phyloP scores from a whole-genome alignment of 2,329 filamentous ascomycete species.

The Taxawa tesnikishii region DNA sequence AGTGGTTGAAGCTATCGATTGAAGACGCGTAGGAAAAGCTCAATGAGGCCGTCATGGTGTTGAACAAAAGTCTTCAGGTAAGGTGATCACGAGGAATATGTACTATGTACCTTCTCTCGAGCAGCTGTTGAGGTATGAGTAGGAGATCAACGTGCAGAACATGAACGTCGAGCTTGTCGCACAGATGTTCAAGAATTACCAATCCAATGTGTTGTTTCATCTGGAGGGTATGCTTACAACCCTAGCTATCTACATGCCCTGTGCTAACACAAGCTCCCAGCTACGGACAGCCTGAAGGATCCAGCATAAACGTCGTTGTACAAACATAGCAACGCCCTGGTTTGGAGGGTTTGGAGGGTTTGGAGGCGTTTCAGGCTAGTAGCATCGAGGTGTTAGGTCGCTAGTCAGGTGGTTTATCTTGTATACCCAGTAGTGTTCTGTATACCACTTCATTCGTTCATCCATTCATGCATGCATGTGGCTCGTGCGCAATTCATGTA shows the following conservation, averaged over 20 bases:
- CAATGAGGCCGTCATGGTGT: slow-evolving; percentile 81
- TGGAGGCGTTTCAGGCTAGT: too few species aligned
- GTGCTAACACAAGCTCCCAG: slow-evolving; percentile 31
- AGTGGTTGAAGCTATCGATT: too few species aligned
- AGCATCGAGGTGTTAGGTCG: too few species aligned
- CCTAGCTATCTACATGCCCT: slow-evolving; percentile 5
- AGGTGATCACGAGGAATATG: too few species aligned
- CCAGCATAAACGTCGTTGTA: slow-evolving; percentile 50
- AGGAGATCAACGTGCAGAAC: slow-evolving; percentile 98
- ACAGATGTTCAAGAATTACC: slow-evolving; percentile 99
- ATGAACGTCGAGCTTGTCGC: slow-evolving; percentile 98
- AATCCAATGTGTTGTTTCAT: slow-evolving; percentile 94
- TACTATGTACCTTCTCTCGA: neutral
- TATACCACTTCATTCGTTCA: too few species aligned
- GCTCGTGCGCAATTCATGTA: slow-evolving; percentile 1
- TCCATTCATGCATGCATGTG: neutral
- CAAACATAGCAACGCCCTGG: too few species aligned
- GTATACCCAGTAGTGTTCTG: too few species aligned
- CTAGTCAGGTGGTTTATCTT: too few species aligned
- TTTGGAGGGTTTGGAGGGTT: too few species aligned
- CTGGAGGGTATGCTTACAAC: slow-evolving; percentile 59
- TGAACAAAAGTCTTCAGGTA: slow-evolving; percentile 88
- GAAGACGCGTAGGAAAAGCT: slow-evolving; percentile 91
- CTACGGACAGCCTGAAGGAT: slow-evolving; percentile 73
- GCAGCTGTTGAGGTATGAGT: neutral